A percentile compares a stretch with the other conserved stretches of the same genome.
phyloP scores from a whole-genome alignment of 768 basidiomycete genomes.

The Russula foetens region DNA sequence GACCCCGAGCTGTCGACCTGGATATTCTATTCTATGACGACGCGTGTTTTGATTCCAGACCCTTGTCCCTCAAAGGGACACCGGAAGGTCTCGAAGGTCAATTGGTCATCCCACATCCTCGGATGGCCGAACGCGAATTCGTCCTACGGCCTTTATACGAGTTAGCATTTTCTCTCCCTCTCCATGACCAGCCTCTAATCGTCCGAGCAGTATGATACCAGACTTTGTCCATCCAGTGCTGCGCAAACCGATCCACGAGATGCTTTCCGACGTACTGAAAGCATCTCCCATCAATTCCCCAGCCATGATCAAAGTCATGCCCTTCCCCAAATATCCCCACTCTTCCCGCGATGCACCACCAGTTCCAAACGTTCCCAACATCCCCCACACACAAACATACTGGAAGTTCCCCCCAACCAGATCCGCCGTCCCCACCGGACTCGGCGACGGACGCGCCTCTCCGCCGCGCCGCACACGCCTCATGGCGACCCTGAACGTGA shows the following conservation, averaged over 20 bases:
- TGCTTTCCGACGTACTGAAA: constrained; percentile 38
- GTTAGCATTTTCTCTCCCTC: constrained; percentile 40
- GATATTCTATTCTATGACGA: constrained; percentile 77
- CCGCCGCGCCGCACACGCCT: constrained; percentile 44
- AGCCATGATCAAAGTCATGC: constrained; percentile 65
- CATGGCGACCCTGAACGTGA: constrained; percentile 91
- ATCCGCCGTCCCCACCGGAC: constrained; percentile 4
- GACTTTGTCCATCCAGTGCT: constrained; percentile 56
- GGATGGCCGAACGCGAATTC: constrained; percentile 81
- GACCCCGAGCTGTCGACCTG: constrained; percentile 85
- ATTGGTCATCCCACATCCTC: constrained; percentile 79
- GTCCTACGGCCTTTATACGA: constrained; percentile 83
- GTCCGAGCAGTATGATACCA: constrained; percentile 63
- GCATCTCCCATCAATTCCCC: constrained; percentile 27
- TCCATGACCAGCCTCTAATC: not conserved
- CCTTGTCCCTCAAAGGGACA: constrained; percentile 29
- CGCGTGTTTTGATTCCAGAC: constrained; percentile 48
- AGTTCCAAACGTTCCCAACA: constrained; percentile 15
- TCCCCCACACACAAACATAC: constrained; percentile 35
- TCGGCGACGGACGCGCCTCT: constrained; percentile 16
- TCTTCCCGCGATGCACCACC: constrained; percentile 12
- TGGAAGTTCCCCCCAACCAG: constrained; percentile 37
- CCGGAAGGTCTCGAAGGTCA: constrained; percentile 55
- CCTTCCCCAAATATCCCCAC: constrained; percentile 54
- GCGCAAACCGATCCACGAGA: constrained; percentile 36